These are phyloP conservation scores for Isabelozyma rhagii DNA, from an alignment of 805 yeast genomes.

Conservation along the genomic window DNA sequence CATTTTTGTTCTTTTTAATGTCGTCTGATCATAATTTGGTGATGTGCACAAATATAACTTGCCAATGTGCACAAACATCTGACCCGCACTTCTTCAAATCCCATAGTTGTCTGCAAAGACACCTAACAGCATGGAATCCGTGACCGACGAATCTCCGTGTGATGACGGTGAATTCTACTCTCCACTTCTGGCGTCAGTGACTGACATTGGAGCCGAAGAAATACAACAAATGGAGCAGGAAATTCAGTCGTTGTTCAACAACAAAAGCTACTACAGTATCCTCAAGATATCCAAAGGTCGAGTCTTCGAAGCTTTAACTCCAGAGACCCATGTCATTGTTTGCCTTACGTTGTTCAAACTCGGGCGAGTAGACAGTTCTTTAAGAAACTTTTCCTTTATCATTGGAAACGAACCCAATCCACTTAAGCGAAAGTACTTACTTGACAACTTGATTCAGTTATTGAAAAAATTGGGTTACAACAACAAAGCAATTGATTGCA, in stretches of 20 bases:
- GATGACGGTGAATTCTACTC: not conserved
- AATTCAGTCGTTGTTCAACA: slow-evolving; percentile 4
- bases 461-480: slow-evolving; percentile 12
- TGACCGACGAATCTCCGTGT: not conserved
- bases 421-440: slow-evolving; percentile 10
- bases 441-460: slow-evolving; percentile 11
- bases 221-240: not conserved
- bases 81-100: too few species aligned
- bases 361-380: slow-evolving; percentile 20
- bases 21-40: too few species aligned
- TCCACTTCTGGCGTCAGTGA: not conserved
- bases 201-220: not conserved
- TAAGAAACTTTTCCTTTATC: slow-evolving; percentile 22
- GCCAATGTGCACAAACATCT: too few species aligned
- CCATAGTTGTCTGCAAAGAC: not conserved
- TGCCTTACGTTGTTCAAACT: slow-evolving; percentile 17
- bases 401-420: slow-evolving; percentile 17
- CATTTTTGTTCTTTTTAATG: too few species aligned
- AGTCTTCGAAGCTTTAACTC: slow-evolving; percentile 1
- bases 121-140: not conserved
- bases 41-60: too few species aligned
- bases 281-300: slow-evolving; percentile 8
- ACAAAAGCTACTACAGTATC: slow-evolving; percentile 12
- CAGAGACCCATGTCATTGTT: slow-evolving; percentile 11
- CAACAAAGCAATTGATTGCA: slow-evolving; percentile 7